These are phyloP conservation scores for Tubosaeta brunneosetosa DNA, from an alignment of 768 basidiomycete genomes.

Conservation along the genomic window DNA sequence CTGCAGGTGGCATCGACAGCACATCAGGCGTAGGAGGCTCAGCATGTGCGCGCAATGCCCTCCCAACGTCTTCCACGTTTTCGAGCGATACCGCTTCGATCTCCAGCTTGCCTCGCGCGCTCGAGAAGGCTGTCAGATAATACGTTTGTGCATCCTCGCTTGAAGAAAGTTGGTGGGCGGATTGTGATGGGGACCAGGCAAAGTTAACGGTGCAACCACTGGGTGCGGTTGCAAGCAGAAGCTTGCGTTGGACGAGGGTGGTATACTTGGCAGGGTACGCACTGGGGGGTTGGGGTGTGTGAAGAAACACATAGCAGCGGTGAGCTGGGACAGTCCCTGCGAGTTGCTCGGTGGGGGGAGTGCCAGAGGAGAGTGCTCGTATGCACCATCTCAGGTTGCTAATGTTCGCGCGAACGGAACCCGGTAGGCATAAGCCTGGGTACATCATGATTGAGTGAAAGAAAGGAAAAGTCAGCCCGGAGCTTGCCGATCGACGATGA, in stretches of 20 bases:
- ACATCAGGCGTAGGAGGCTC: slow-evolving; percentile 23
- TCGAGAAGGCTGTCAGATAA: slow-evolving; percentile 51
- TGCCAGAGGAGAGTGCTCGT: slow-evolving; percentile 3
- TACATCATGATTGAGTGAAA: neutral
- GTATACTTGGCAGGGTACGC: slow-evolving; percentile 44
- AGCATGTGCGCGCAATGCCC: slow-evolving; percentile 29
- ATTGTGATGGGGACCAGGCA: slow-evolving; percentile 41
- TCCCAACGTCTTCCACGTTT: slow-evolving; percentile 48
- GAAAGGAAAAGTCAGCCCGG: too few species aligned
- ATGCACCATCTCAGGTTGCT: neutral
- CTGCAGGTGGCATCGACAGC: neutral
- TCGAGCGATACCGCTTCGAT: slow-evolving; percentile 44
- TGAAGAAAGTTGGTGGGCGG: slow-evolving; percentile 5
- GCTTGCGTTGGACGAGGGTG: slow-evolving; percentile 47
- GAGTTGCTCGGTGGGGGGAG: slow-evolving; percentile 25
- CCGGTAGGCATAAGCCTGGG: too few species aligned
- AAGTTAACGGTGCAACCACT: slow-evolving; percentile 61
- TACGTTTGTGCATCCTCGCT: slow-evolving; percentile 20
- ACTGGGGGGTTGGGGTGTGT: slow-evolving; percentile 44
- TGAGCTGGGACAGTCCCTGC: slow-evolving; percentile 53
- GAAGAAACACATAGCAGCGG: slow-evolving; percentile 51
- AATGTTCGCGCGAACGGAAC: neutral
- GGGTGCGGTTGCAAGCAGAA: slow-evolving; percentile 40
- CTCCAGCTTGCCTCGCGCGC: slow-evolving; percentile 41
- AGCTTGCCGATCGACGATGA: neutral